Percentiles rank a stretch among this genome's conserved stretches.
These are phyloP conservation scores for Leptomonas pyrrhocoris DNA, from an alignment of 208 protist species.

Conservation along the genomic window DNA sequence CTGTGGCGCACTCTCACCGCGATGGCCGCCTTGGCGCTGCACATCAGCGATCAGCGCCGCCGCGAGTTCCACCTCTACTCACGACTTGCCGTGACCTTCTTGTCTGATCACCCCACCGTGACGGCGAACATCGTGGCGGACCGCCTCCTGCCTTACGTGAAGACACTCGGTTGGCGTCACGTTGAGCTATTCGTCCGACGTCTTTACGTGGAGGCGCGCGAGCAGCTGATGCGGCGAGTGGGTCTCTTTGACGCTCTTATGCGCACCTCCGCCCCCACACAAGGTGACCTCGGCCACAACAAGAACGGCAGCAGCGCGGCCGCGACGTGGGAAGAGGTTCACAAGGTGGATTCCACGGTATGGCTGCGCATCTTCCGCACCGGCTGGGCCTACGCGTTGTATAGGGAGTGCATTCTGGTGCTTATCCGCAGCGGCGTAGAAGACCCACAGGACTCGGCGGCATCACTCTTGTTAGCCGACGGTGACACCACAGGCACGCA, in stretches of 20 bases:
- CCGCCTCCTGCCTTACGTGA: conserved; percentile 63
- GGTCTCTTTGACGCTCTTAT: conserved; percentile 2
- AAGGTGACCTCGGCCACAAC: no score
- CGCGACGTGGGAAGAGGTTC: neutral
- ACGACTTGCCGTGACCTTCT: conserved; percentile 53
- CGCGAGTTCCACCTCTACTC: conserved; percentile 58
- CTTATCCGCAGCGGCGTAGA: conserved; percentile 19
- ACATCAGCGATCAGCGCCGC: conserved; percentile 39
- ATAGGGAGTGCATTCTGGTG: conserved; percentile 52
- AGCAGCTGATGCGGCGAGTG: conserved; percentile 34
- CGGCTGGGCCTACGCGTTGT: conserved; percentile 36
- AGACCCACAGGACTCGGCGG: neutral
- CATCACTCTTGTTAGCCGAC: neutral
- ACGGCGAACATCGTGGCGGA: conserved; percentile 45
- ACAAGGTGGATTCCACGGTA: neutral
- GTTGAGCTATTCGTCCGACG: conserved; percentile 56
- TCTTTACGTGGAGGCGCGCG: conserved; percentile 59
- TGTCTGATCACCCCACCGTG: conserved; percentile 40
- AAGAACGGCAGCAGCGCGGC: neutral
- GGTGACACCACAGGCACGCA: neutral
- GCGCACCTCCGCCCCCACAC: no score
- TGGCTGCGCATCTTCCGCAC: conserved; percentile 37
- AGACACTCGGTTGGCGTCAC: conserved; percentile 48
- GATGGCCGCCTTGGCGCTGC: conserved; percentile 40
- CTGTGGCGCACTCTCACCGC: conserved; percentile 60